Base-by-base conservation (phyloP, 2,329 filamentous ascomycete species). In the Penicillium sp. region DNA sequence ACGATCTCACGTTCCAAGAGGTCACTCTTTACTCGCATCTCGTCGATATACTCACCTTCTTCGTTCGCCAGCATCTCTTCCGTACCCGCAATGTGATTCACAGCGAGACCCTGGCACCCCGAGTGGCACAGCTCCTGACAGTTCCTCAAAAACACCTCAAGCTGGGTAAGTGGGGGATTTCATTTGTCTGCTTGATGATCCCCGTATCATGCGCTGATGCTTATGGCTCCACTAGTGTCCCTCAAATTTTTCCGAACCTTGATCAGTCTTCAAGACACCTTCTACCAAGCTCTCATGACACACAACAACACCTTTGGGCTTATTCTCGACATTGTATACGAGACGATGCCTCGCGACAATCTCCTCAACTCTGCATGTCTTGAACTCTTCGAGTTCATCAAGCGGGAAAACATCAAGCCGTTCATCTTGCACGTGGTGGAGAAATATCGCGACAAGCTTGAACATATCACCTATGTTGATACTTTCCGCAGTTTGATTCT, bases 181-280 rank as follows among this genome's bases (percentile, higher is more conserved):
- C 7, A 3, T 33, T 25, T 9, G 38, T 2, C n/a, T 12, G 13
- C 38, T 35, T 13, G 2, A 9, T 27, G 24, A 34, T 4, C 26
- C 32, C 11, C 13, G 29, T 32, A 26, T 26, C 32, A 36, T 9
- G 3, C 4, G n/a, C 33, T 43, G 12, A 43, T 7, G 4, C 12
- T 25, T 37, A 4, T 9, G 7, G 4, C 9, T 13, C 9, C 8
- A 35, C 3, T 43, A 90, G 88, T 89, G 60, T 88, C 90, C 5
- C 80, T 98, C 57, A 93, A 95, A 65, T 96, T 95, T 72, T 91
- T 97, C 73, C 86, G 91, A 32, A 88, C 87, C 39, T 81, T 95
- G 51, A 80, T 96, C 49, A 83, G 84, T 39, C 77, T 95, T 34
- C 85, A 93, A 62, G 91, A 97, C 64, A 89, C 94, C 46, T 95